Conservation (phyloP, 805 yeast genomes). For the Alloascoidea hylecoeti region DNA sequence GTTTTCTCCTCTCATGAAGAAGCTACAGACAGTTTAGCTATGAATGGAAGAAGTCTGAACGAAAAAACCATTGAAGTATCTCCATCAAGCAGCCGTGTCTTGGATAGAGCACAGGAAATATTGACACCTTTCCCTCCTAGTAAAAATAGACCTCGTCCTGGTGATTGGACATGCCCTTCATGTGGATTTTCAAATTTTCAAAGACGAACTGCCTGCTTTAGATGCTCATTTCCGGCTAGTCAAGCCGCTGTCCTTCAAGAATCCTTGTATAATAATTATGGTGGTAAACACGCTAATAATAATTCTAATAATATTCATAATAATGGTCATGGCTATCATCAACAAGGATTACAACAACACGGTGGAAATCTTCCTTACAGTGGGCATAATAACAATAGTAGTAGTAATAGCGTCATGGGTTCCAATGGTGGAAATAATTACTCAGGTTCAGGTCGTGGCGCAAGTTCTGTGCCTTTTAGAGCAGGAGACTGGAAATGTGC, state of each 20-base stretch:
- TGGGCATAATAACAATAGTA: conserved; percentile 2
- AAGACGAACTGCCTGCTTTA: conserved; percentile 84
- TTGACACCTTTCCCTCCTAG: conserved; percentile 74
- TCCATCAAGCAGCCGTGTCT: conserved; percentile 66
- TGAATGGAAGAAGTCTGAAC: conserved; percentile 67
- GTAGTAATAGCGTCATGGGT: conserved; percentile 6
- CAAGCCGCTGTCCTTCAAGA: conserved; percentile 1
- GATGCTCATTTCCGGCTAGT: conserved; percentile 76
- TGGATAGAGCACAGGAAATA: conserved; percentile 74
- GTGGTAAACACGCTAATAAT: conserved; percentile 6
- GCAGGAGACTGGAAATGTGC: conserved; percentile 96
- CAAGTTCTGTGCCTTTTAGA: conserved; percentile 71
- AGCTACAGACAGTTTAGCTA: conserved; percentile 60
- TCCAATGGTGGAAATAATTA: conserved; percentile 8
- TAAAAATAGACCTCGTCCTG: conserved; percentile 86
- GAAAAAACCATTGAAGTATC: conserved; percentile 75
- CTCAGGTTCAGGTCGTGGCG: conserved; percentile 11
- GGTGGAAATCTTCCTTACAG: not conserved
- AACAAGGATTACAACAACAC: conserved; percentile 1
- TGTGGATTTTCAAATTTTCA: conserved; percentile 94
- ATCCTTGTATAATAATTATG: conserved; percentile 5
- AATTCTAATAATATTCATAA: not conserved
- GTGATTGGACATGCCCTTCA: conserved; percentile 96
- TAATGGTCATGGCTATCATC: not conserved
- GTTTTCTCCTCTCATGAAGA: conserved; percentile 78